Percentiles rank a stretch among this genome's conserved stretches.
phyloP scores from a whole-genome alignment of 2,329 filamentous ascomycete genomes.

The Venturia nashicola region DNA sequence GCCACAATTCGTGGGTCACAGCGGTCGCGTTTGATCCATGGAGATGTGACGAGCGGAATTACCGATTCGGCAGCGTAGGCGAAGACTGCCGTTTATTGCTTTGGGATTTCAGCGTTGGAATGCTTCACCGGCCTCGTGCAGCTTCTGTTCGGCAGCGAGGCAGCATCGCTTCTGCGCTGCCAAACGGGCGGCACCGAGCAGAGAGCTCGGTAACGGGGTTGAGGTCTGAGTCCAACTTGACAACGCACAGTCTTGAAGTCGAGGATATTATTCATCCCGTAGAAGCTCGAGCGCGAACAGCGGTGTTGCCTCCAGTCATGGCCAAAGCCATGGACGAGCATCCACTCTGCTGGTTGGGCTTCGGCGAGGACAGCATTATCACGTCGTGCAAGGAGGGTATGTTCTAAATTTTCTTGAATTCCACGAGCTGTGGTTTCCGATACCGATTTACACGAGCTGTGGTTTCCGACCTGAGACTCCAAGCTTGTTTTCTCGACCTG shows the following conservation, averaged over 20 bases:
- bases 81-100: slow-evolving; percentile 83
- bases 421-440: neutral
- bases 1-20: slow-evolving; percentile 92
- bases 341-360: slow-evolving; percentile 81
- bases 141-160: slow-evolving; percentile 46
- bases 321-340: slow-evolving; percentile 62
- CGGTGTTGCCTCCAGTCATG: slow-evolving; percentile 82
- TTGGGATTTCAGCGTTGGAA: slow-evolving; percentile 96
- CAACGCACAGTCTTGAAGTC: slow-evolving; percentile 29
- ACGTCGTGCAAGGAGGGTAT: slow-evolving; percentile 75
- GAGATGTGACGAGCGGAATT: slow-evolving; percentile 91
- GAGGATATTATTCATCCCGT: slow-evolving; percentile 63
- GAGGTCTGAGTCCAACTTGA: slow-evolving; percentile 24
- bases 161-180: slow-evolving; percentile 39
- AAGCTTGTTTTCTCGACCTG: no score
- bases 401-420: slow-evolving; percentile 1
- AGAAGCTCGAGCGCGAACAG: slow-evolving; percentile 70
- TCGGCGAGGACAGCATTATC: slow-evolving; percentile 85
- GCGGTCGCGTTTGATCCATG: slow-evolving; percentile 91
- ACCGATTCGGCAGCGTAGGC: slow-evolving; percentile 90
- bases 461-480: neutral
- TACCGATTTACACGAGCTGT: neutral
- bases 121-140: slow-evolving; percentile 83
- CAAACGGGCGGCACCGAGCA: slow-evolving; percentile 45
- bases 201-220: slow-evolving; percentile 47